Conservation (phyloP, 352 stramenopile genomes). For the Pythium brachiatum region DNA sequence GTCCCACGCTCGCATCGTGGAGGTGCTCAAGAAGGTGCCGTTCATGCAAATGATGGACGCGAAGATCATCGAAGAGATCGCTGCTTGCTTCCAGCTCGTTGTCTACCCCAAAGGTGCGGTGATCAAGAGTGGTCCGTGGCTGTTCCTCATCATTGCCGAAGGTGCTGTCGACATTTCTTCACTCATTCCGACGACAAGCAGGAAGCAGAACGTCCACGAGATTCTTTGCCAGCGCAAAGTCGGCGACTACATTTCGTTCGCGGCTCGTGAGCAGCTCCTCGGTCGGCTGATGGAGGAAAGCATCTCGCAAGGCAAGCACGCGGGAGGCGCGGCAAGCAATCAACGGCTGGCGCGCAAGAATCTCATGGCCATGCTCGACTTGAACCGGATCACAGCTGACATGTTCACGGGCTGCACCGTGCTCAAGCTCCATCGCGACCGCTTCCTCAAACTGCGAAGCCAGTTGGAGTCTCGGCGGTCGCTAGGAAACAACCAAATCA, state of each 20-base stretch:
- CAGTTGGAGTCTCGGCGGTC: conserved; percentile 25
- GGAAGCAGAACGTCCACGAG: conserved; percentile 51
- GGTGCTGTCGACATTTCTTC: conserved; percentile 57
- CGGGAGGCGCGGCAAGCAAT: neutral
- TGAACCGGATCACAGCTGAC: conserved; percentile 58
- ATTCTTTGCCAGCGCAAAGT: conserved; percentile 54
- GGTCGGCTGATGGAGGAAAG: conserved; percentile 39
- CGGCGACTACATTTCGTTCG: conserved; percentile 61
- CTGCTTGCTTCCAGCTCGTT: conserved; percentile 52
- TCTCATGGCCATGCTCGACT: conserved; percentile 51
- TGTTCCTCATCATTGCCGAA: conserved; percentile 59
- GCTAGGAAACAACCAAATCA: conserved; percentile 18
- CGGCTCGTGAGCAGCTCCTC: conserved; percentile 45
- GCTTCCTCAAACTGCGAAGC: conserved; percentile 42
- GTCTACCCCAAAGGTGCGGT: conserved; percentile 40
- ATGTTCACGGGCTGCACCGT: conserved; percentile 50
- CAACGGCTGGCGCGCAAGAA: conserved; percentile 39
- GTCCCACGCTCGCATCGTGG: conserved; percentile 19
- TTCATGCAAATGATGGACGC: conserved; percentile 73
- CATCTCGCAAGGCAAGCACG: conserved; percentile 14
- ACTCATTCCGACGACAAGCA: conserved; percentile 35
- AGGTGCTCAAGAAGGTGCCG: conserved; percentile 45
- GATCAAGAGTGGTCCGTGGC: conserved; percentile 49
- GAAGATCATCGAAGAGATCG: conserved; percentile 45
- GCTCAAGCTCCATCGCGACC: conserved; percentile 53